A percentile compares a stretch with the other conserved stretches of the same genome.
Evolutionary conservation across 2,329 filamentous ascomycete genomes (phyloP).

Genomic region (Pseudogymnoascus sp.): DNA sequence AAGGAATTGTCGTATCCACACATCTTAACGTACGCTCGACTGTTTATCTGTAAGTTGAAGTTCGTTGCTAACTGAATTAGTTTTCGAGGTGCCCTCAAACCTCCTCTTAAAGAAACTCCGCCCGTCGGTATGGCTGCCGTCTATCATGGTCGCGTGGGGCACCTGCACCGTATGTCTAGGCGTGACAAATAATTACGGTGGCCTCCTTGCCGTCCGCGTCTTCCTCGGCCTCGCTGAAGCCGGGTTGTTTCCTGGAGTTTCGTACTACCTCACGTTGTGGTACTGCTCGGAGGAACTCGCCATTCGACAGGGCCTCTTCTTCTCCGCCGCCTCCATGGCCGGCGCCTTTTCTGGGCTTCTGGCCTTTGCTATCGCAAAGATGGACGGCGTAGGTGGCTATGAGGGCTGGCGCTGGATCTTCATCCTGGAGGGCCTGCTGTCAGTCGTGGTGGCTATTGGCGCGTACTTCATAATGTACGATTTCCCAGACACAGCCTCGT

Average conservation of each 20-base stretch:
- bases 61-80: background rate
- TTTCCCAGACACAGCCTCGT: constrained; percentile 35
- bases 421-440: constrained; percentile 42
- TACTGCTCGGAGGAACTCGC: constrained; percentile 49
- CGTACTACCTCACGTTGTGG: constrained; percentile 49
- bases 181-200: constrained; percentile 56
- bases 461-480: constrained; percentile 42
- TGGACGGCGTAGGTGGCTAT: constrained; percentile 38
- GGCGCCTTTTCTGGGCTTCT: constrained; percentile 42
- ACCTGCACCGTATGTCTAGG: constrained; percentile 64
- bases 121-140: constrained; percentile 56
- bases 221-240: constrained; percentile 23
- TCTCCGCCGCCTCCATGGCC: constrained; percentile 31
- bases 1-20: background rate
- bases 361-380: constrained; percentile 38
- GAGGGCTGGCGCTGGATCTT: constrained; percentile 43
- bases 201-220: constrained; percentile 41
- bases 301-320: constrained; percentile 35
- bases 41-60: background rate
- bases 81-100: constrained; percentile 25
- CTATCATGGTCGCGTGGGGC: constrained; percentile 60
- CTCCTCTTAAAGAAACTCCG: constrained; percentile 33
- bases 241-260: constrained; percentile 29
- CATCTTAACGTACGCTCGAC: background rate
- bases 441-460: constrained; percentile 31